phyloP scores from a whole-genome alignment of 495 filamentous ascomycete genomes.

The Elaphomyces granulatus region DNA sequence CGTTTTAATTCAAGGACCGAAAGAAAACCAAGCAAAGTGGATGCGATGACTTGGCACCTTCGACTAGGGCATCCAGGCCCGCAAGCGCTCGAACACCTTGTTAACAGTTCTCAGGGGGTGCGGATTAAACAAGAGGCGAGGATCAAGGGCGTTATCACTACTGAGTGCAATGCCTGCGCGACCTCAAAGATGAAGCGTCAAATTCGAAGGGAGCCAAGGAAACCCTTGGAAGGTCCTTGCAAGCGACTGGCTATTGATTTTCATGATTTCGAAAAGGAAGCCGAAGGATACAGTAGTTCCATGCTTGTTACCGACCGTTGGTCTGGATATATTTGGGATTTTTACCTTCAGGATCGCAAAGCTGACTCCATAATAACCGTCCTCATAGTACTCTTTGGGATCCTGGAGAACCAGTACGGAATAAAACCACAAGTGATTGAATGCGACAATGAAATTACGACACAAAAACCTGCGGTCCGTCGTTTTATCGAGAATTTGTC shows the following conservation, averaged over 20 bases:
- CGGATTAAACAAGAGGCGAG: neutral
- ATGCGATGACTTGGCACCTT: neutral
- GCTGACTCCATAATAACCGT: neutral
- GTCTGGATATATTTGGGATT: neutral
- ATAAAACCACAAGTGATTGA: neutral
- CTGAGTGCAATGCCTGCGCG: constrained; percentile 1
- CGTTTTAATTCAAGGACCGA: constrained; percentile 1
- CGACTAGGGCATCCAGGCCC: constrained; percentile 1
- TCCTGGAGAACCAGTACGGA: constrained; percentile 1
- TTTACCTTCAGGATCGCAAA: neutral
- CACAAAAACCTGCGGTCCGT: neutral
- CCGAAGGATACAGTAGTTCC: neutral
- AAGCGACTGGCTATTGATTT: neutral
- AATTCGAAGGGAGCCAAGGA: constrained; percentile 2
- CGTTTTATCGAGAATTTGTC: neutral
- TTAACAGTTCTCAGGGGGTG: neutral
- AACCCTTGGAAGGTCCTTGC: neutral
- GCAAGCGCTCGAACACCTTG: constrained; percentile 1
- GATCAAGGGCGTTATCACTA: neutral
- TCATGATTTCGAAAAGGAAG: constrained; percentile 1
- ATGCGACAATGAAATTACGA: constrained; percentile 2
- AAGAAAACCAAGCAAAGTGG: neutral
- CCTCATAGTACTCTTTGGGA: neutral
- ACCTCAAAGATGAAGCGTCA: neutral
- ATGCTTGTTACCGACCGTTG: constrained; percentile 3